Evolutionary conservation across 2,329 filamentous ascomycete species (phyloP), one percentile per base, ranked within the genome.

Genomic region (Metarhizium robertsii): DNA sequence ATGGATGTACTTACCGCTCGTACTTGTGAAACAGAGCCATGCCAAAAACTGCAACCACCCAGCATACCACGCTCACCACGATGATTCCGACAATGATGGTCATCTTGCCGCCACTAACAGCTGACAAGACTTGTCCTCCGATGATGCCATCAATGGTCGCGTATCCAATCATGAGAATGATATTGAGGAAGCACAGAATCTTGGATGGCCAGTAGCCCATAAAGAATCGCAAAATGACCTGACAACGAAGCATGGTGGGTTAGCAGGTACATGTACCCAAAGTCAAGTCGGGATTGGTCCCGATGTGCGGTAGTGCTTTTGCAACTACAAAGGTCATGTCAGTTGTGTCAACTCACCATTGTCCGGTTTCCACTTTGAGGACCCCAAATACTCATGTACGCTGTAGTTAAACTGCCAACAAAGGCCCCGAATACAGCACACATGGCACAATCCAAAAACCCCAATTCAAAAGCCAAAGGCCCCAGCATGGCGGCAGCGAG

Each of bases 121-220:
- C 85, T 55, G 89, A 78, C 61, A 94, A 78, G 6, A 92, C 78
- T 67, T 92, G 86, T 0, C 87, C 87, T 18, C 88, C 89, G 16
- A 92, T 87, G 59, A 94, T 91, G 54, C 83, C 80, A 65, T 94
- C 92, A 61, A 91, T 84, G 0, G 85, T 78, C 4, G 85, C 85
- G 84, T 89, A 92, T 52, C 88, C 88, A 67, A 91, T 84, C 62
- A 86, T 70, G 53, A 86, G 86, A 65, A 89, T 81, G 78, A 67
- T 58, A 52, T 65, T 66, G 18, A 67, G 64, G 8, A 66, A 54
- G 3, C 65, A 67, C 0, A 66, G 61, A 1, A 69, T 59, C 53
- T 69, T 69, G n/a, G 62, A 60, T 1, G 67, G 67, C 67, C 67
- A 84, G 70, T 81, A 88, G 8, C 88, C 88, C 66, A 90, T 91